Conservation (phyloP, 2,329 filamentous ascomycete genomes). For the Trichophyton rubrum region DNA sequence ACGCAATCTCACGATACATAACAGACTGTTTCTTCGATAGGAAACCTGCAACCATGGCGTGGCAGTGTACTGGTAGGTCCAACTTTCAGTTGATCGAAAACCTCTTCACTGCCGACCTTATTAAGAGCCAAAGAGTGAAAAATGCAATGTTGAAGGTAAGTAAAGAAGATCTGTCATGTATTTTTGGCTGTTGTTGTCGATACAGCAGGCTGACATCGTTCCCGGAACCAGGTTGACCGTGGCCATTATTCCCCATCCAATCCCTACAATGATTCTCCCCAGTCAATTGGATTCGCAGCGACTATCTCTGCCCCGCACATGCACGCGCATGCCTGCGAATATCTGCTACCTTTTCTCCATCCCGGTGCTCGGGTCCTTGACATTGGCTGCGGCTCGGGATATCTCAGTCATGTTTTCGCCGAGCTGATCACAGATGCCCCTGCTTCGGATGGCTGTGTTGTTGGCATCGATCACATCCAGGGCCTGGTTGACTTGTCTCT, state of each 20-base stretch:
- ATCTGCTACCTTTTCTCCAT: constrained; percentile 45
- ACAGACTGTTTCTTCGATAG: constrained; percentile 10
- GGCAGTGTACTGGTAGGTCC: constrained; percentile 64
- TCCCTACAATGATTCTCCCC: constrained; percentile 64
- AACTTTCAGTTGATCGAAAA: constrained; percentile 71
- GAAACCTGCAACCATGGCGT: constrained; percentile 56
- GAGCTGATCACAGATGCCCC: constrained; percentile 47
- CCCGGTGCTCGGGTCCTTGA: constrained; percentile 52
- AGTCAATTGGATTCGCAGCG: constrained; percentile 53
- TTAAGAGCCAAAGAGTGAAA: constrained; percentile 58
- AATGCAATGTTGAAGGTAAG: constrained; percentile 64
- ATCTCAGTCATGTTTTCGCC: constrained; percentile 77
- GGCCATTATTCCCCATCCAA: constrained; percentile 61
- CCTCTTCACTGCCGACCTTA: constrained; percentile 57
- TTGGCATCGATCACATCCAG: constrained; percentile 63
- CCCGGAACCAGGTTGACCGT: constrained; percentile 59
- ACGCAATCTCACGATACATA: neutral
- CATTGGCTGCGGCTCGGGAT: constrained; percentile 64
- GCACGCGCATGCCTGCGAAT: constrained; percentile 54
- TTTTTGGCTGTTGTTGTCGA: neutral
- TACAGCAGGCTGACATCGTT: too few relatives aligned
- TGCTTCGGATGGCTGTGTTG: constrained; percentile 39
- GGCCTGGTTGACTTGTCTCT: constrained; percentile 51
- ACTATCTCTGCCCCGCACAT: constrained; percentile 65
- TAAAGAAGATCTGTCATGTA: neutral